Base-by-base conservation (phyloP, 805 yeast species). In the Yarrowia deformans region DNA sequence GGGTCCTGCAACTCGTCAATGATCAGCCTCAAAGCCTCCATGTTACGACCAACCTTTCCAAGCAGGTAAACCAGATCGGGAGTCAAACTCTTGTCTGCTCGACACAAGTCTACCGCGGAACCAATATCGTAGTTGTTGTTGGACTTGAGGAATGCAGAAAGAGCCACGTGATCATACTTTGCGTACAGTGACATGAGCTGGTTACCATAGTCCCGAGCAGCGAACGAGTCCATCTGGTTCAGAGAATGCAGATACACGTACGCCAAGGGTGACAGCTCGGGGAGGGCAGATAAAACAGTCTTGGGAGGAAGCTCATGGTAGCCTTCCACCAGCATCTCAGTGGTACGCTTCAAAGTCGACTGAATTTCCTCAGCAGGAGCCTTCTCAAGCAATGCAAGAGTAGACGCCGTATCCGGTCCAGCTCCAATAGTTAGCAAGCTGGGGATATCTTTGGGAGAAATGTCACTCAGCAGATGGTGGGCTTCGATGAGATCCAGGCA, bases 31-130 rank as follows among this genome's bases (percentile, higher is more conserved):
- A 94, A 79, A 0, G 98, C 98, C 71, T 86, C 84, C 71, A 84
- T 84, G 69, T 88, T 87, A 72, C 90, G 90, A 1, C 99, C 98
- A 34, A 90, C 88, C 73, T 87, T 86, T 5, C 97, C 96, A 71
- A 91, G 83, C 39, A 95, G 78, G 74, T 87, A 93, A 0, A 95
- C 97, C 49, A 93, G 81, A 74, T 94, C 98, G 49, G 88, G 86
- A 49, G 82, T 83, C 49, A 84, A 82, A 0, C 82, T 82, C 29
- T 82, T 79, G 12, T 76, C 70, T 16, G 40, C 69, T 70, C 87
- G 87, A 74, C 97, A 91, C 0, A 89, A 76, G 14, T 79, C 77
- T n/a, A 93, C 85, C 0, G 97, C 97, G 40, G 76, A 73, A 50
- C 87, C 90, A 52, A 93, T 85, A 71, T 90, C 85, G 72, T 88